Evolutionary conservation across 495 filamentous ascomycete genomes (phyloP).

Genomic region (Schizothecium vesticola): DNA sequence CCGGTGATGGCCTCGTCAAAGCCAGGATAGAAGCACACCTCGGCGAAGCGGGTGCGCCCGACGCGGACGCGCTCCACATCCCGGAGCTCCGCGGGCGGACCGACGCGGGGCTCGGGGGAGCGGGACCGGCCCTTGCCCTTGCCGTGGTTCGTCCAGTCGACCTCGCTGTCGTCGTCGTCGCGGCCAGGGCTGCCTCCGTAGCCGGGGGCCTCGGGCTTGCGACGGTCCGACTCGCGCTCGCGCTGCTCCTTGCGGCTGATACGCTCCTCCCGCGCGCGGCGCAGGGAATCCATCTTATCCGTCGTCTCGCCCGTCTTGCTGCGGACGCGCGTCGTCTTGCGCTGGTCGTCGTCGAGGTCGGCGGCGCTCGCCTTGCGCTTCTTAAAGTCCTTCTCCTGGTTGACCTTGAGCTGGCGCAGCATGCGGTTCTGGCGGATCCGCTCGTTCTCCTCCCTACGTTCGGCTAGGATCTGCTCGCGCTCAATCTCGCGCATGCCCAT

Average conservation of each 20-base stretch:
- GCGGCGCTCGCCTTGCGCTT: constrained; percentile 76
- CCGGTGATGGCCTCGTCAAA: constrained; percentile 74
- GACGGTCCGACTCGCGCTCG: constrained; percentile 60
- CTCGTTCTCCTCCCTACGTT: constrained; percentile 76
- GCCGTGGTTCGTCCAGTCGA: constrained; percentile 57
- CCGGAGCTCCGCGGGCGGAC: constrained; percentile 57
- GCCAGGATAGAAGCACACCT: constrained; percentile 84
- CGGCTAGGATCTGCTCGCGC: constrained; percentile 83
- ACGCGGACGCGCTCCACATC: constrained; percentile 80
- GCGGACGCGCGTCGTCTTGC: constrained; percentile 79
- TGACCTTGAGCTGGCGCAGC: constrained; percentile 73
- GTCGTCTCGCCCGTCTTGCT: constrained; percentile 76
- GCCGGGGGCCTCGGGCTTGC: constrained; percentile 43
- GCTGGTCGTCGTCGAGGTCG: constrained; percentile 63
- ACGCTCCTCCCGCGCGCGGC: constrained; percentile 79
- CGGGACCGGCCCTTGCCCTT: constrained; percentile 38
- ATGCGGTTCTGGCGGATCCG: constrained; percentile 75
- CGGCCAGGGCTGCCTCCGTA: constrained; percentile 49
- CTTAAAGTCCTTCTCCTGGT: constrained; percentile 59
- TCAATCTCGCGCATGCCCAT: constrained; percentile 84
- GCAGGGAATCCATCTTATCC: constrained; percentile 73
- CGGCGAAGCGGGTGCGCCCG: constrained; percentile 72
- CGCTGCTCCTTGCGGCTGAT: constrained; percentile 68
- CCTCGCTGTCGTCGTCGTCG: constrained; percentile 73
- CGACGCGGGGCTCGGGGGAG: constrained; percentile 45